Evolutionary conservation across 2,329 filamentous ascomycete species (phyloP).

Genomic region (Trichoderma harzianum): DNA sequence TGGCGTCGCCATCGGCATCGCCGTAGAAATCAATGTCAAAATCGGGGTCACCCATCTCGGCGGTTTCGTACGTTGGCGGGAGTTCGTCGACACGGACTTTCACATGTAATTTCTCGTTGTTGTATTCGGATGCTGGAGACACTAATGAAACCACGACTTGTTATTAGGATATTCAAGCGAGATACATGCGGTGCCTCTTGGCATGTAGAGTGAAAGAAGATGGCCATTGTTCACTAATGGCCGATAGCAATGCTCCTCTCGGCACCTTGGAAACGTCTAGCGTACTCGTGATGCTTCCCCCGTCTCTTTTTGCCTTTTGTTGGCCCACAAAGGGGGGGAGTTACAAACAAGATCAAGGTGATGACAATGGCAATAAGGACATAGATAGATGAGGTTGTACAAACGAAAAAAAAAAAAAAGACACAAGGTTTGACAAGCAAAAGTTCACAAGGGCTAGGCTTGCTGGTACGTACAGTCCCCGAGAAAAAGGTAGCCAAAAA

Average conservation of each 20-base stretch:
- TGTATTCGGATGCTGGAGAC: neutral
- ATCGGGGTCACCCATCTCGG: constrained; percentile 64
- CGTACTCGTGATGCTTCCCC: neutral
- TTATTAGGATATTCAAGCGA: constrained; percentile 17
- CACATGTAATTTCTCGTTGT: neutral
- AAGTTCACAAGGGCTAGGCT: constrained; percentile 28
- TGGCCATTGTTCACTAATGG: neutral
- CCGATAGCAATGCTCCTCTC: neutral
- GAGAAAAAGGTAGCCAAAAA: constrained; percentile 8
- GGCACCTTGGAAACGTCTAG: neutral
- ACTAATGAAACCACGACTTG: constrained; percentile 1
- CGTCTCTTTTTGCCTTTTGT: neutral
- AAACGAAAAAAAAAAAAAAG: constrained; percentile 26
- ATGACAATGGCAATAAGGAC: neutral
- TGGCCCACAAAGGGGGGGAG: neutral
- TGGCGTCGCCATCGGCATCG: constrained; percentile 49
- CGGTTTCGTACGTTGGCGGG: neutral
- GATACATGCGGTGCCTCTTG: constrained; percentile 8
- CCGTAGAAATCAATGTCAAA: constrained; percentile 73
- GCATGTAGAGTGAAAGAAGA: neutral
- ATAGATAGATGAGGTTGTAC: constrained; percentile 9
- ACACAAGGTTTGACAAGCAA: constrained; percentile 23
- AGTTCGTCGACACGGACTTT: constrained; percentile 21
- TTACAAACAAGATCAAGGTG: neutral
- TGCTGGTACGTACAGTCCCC: constrained; percentile 56